Evolutionary conservation across 768 basidiomycete species (phyloP), one percentile per base, ranked within the genome.

Genomic region (Hericium alpestre): DNA sequence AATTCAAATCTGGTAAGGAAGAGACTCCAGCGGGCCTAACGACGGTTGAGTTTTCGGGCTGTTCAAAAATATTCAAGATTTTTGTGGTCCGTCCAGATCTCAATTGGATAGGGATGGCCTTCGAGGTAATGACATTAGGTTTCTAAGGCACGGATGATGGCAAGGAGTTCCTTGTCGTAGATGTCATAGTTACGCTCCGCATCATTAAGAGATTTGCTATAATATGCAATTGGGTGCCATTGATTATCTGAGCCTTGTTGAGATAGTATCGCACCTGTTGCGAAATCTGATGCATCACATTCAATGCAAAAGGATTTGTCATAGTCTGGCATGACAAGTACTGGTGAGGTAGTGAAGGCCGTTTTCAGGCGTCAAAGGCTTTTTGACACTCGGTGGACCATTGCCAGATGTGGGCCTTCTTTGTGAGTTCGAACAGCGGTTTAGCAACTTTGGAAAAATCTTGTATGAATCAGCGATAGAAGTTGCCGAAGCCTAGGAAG

Each of bases 141-240:
- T 7, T 61, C 55, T 7, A 69, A 54, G 0, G 67, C 61, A 4
- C 58, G 25, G 11, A 75, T 67, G 15, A 75, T 66, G 0, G 71
- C 71, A 0, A 74, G 62, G 1, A 75, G 54, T 59, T 76, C 75
- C 53, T 70, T 70, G 55, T 66, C 25, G 5, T 25, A 25, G 25
- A 25, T 25, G 25, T 25, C 25, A 25, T 25, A 65, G 54, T 73
- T 74, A 1, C 59, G 53, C 54, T 74, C 69, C 0, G 70, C 62
- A 0, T 46, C 43, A 13, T 54, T 54, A 5, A 25, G 25, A 5
- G 60, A 39, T 59, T 49, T 1, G 61, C 63, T 1, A 56, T 25
- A 49, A 20, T 46, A 66, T 4, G 58, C 62, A 16, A 58, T 39
- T 0, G 61, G 56, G 18, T 61, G 54, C 50, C 56, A 61, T 1